Percentiles rank a stretch among this genome's conserved stretches.
Conservation (phyloP, 2,329 filamentous ascomycete genomes). For the Colletotrichum zoysiae region DNA sequence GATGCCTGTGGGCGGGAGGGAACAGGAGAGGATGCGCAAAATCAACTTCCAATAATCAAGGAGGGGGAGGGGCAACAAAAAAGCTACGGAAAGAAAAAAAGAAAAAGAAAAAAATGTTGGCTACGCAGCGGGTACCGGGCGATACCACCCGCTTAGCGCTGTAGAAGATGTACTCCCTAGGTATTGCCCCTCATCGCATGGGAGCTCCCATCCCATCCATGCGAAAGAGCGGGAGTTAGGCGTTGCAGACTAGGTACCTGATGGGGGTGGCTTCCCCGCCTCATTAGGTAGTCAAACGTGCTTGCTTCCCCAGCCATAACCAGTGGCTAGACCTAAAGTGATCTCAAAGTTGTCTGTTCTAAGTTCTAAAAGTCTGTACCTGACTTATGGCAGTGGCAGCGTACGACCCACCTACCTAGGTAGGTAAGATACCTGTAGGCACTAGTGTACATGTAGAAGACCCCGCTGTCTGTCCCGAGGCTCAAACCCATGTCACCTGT, state of each 20-base stretch:
- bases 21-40: constrained; percentile 35
- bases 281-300: not conserved
- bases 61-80: constrained; percentile 39
- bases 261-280: constrained; percentile 10
- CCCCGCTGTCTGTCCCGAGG: not conserved
- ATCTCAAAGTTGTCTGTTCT: not conserved
- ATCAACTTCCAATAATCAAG: constrained; percentile 40
- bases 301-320: too few species aligned
- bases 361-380: not conserved
- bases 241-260: not conserved
- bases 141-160: not conserved
- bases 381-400: not conserved
- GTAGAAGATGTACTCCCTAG: constrained; percentile 19
- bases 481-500: not conserved
- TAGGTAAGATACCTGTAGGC: not conserved
- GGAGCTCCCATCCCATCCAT: constrained; percentile 2
- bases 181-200: constrained; percentile 39
- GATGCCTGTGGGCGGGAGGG: constrained; percentile 35
- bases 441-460: constrained; percentile 9
- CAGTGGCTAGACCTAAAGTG: not conserved
- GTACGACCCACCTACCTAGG: not conserved
- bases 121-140: constrained; percentile 24
- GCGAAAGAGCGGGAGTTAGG: constrained; percentile 8
- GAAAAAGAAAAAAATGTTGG: constrained; percentile 18
- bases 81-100: constrained; percentile 20